Conservation (phyloP, 768 basidiomycete genomes). For the Suillus luteus region DNA sequence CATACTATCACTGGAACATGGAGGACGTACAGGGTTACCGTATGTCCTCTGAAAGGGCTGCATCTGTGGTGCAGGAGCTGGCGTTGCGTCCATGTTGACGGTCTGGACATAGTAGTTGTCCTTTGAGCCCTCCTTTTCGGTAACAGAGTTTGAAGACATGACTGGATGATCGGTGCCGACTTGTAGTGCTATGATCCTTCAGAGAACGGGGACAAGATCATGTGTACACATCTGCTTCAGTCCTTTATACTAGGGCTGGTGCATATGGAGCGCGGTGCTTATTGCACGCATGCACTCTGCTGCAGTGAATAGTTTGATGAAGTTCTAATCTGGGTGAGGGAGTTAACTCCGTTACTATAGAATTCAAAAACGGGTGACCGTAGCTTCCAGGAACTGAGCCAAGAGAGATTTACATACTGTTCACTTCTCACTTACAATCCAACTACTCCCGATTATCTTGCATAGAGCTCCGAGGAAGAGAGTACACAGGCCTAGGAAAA, state of each 20-base stretch:
- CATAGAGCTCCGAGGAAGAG: conserved; percentile 6
- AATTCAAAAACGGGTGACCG: conserved; percentile 2
- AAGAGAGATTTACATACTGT: neutral
- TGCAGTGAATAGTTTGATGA: conserved; percentile 7
- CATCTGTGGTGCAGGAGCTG: conserved; percentile 22
- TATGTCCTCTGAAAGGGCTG: conserved; percentile 29
- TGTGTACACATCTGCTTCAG: neutral
- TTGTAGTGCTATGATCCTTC: conserved; percentile 11
- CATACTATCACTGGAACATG: neutral
- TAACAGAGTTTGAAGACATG: conserved; percentile 26
- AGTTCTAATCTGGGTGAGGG: conserved; percentile 9
- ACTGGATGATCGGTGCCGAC: conserved; percentile 1
- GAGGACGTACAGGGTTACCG: conserved; percentile 25
- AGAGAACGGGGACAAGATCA: conserved; percentile 6
- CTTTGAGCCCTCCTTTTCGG: conserved; percentile 23
- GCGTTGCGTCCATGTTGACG: conserved; percentile 21
- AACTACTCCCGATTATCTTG: conserved; percentile 19
- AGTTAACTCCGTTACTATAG: conserved; percentile 9
- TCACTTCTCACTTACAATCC: conserved; percentile 18
- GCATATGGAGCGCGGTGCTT: neutral
- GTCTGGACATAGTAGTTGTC: conserved; percentile 33
- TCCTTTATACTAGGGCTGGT: conserved; percentile 22
- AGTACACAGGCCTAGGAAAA: conserved; percentile 1
- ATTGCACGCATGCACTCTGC: conserved; percentile 4
- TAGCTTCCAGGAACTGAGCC: conserved; percentile 15